phyloP scores from a whole-genome alignment of 352 stramenopile species.

The Phytophthora pisi region DNA sequence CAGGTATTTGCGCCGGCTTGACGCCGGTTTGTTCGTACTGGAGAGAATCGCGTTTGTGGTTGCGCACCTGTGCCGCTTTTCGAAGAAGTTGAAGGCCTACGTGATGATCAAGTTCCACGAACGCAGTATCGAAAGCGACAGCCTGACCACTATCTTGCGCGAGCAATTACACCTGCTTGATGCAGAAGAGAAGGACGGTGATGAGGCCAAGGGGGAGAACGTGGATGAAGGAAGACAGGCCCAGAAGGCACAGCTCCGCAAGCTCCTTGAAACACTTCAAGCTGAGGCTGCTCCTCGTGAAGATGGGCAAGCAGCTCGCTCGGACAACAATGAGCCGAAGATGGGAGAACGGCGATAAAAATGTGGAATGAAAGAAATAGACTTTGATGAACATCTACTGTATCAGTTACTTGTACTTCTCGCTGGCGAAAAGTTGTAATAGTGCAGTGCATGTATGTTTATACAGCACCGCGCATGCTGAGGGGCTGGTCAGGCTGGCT shows the following conservation, averaged over 20 bases:
- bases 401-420: too few relatives aligned
- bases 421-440: too few relatives aligned
- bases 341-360: background rate
- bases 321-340: slow-evolving; percentile 8
- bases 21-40: slow-evolving; percentile 81
- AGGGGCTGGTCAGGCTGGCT: too few relatives aligned
- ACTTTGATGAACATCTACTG: too few relatives aligned
- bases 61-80: slow-evolving; percentile 68
- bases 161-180: slow-evolving; percentile 68
- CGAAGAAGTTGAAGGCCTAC: slow-evolving; percentile 67
- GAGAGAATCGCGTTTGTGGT: slow-evolving; percentile 71
- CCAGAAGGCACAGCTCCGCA: slow-evolving; percentile 45
- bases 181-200: slow-evolving; percentile 20
- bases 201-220: slow-evolving; percentile 10
- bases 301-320: background rate
- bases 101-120: slow-evolving; percentile 82
- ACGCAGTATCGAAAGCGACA: slow-evolving; percentile 60
- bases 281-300: slow-evolving; percentile 6
- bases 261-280: slow-evolving; percentile 47
- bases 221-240: slow-evolving; percentile 34
- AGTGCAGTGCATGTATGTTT: too few relatives aligned
- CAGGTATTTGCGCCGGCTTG: slow-evolving; percentile 64
- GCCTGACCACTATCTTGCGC: slow-evolving; percentile 46
- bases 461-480: too few relatives aligned
- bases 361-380: background rate